A percentile compares a stretch with the other conserved stretches of the same genome.
These are phyloP conservation scores for Leptomonas seymouri DNA, from an alignment of 208 protist genomes.

Conservation along the genomic window DNA sequence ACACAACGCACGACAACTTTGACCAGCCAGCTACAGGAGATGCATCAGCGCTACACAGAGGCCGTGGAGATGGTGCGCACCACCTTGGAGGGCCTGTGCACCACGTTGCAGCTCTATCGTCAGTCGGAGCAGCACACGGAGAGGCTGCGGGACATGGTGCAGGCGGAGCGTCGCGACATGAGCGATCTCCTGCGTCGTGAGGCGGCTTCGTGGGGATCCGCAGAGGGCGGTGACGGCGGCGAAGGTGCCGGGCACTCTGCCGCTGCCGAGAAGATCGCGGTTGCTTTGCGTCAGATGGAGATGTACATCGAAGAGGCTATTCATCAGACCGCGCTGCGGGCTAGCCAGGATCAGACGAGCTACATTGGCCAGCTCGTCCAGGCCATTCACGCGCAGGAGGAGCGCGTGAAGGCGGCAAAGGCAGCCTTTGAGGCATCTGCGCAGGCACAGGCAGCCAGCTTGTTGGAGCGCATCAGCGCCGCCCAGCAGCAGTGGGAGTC, in stretches of 20 bases:
- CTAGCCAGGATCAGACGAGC: conserved; percentile 40
- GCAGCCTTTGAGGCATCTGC: conserved; percentile 55
- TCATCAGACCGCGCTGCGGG: conserved; percentile 34
- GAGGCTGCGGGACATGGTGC: conserved; percentile 50
- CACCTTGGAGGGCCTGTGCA: conserved; percentile 39
- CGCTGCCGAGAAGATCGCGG: conserved; percentile 27
- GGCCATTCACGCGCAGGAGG: conserved; percentile 65
- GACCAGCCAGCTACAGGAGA: conserved; percentile 31
- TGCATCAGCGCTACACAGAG: conserved; percentile 49
- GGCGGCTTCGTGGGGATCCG: conserved; percentile 33
- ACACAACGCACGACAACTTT: conserved; percentile 36
- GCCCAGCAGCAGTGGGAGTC: conserved; percentile 66
- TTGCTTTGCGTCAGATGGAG: conserved; percentile 44
- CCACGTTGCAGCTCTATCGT: conserved; percentile 47
- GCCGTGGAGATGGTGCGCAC: conserved; percentile 51
- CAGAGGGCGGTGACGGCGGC: not conserved
- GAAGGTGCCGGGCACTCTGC: conserved; percentile 26
- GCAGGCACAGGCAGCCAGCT: conserved; percentile 42
- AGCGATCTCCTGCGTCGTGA: conserved; percentile 57
- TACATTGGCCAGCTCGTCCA: conserved; percentile 54
- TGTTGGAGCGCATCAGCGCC: conserved; percentile 58
- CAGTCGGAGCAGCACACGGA: conserved; percentile 46
- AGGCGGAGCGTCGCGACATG: conserved; percentile 56
- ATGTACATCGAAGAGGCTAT: conserved; percentile 53
- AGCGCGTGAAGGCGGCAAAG: conserved; percentile 48